Evolutionary conservation across 192 early-diverging fungal genomes (phyloP).

Genomic region (Gryganskiella cystojenkinii): DNA sequence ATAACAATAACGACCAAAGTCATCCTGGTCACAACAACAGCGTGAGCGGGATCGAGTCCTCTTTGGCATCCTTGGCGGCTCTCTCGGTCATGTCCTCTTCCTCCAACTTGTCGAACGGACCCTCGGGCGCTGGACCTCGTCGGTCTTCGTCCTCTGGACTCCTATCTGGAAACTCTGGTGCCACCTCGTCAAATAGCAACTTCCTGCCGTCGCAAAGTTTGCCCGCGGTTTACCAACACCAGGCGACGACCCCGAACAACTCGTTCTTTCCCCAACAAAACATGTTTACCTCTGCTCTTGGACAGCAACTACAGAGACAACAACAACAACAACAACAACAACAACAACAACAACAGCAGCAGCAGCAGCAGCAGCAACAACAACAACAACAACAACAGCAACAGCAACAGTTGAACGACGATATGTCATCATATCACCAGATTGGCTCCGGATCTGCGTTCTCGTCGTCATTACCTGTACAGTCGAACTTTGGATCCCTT

Average conservation of each 20-base stretch:
- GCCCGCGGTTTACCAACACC: constrained; percentile 17
- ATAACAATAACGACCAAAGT: not conserved
- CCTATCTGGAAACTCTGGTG: constrained; percentile 1
- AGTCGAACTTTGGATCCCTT: not conserved
- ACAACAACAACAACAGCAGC: constrained; percentile 20
- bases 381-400: constrained; percentile 25
- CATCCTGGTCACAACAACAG: no score
- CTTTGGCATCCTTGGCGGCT: constrained; percentile 22
- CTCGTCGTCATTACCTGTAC: constrained; percentile 20
- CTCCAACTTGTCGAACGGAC: not conserved
- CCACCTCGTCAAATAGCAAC: not conserved
- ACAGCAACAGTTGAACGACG: constrained; percentile 1
- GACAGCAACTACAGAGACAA: constrained; percentile 1
- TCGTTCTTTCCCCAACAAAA: not conserved
- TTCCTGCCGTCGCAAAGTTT: constrained; percentile 16
- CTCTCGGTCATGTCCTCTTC: constrained; percentile 31
- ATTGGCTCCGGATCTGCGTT: not conserved
- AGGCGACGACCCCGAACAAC: not conserved
- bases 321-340: not conserved
- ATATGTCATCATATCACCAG: constrained; percentile 6
- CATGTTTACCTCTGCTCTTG: not conserved
- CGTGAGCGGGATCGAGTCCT: constrained; percentile 7
- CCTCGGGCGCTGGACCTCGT: no score
- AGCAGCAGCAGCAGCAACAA: constrained; percentile 14
- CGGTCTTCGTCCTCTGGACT: no score